These are phyloP conservation scores for Mycena galericulata DNA, from an alignment of 768 basidiomycete species.

Conservation along the genomic window DNA sequence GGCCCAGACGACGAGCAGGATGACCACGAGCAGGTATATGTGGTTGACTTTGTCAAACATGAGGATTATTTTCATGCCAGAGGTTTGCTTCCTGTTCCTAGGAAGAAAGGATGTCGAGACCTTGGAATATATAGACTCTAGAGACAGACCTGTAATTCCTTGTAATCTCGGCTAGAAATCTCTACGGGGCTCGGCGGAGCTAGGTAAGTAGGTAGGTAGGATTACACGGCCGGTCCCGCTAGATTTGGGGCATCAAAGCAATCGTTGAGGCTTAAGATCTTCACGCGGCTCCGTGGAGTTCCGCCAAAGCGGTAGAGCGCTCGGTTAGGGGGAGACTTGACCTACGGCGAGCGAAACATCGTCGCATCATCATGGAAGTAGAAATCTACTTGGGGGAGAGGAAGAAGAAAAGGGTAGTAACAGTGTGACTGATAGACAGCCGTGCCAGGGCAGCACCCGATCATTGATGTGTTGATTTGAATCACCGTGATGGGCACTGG, in stretches of 20 bases:
- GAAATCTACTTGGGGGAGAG: neutral
- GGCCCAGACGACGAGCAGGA: conserved; percentile 2
- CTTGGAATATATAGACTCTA: no score
- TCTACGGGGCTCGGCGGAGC: neutral
- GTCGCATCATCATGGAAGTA: neutral
- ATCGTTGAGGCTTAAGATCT: neutral
- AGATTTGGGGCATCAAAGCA: no score
- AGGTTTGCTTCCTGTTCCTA: conserved; percentile 3
- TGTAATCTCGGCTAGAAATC: conserved; percentile 3
- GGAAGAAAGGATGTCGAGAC: neutral
- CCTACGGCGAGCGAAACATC: no score
- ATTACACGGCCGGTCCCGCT: no score
- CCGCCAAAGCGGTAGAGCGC: neutral
- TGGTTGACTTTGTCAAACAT: conserved; percentile 18
- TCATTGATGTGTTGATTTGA: neutral
- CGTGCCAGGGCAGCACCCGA: neutral
- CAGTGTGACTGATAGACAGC: no score
- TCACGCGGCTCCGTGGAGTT: conserved; percentile 8
- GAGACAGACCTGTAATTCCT: neutral
- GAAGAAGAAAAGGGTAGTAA: no score
- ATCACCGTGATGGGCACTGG: no score
- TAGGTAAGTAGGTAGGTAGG: no score
- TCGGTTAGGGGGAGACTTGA: no score
- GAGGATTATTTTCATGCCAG: no score
- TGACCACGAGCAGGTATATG: neutral